Percentiles rank a stretch among this genome's conserved stretches.
phyloP scores from a whole-genome alignment of 1,139 yeast species.

The Pichia sp. region DNA sequence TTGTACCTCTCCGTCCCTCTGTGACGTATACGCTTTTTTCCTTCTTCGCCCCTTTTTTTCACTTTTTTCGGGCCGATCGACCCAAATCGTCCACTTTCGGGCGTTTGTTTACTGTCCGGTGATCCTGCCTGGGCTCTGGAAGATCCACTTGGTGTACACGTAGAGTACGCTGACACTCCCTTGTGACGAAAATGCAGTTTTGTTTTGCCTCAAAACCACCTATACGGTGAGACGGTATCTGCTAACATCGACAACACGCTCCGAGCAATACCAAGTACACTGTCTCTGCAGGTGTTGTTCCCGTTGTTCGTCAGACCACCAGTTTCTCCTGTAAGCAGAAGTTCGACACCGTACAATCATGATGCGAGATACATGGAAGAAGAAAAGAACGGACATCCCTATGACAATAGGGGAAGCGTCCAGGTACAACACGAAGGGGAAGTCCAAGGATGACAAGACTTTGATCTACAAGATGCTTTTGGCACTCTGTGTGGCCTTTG shows the following conservation, averaged over 20 bases:
- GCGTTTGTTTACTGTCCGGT: neutral
- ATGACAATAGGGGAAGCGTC: slow-evolving; percentile 5
- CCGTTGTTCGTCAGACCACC: neutral
- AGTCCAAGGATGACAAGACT: neutral
- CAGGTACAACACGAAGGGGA: neutral
- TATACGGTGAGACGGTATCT: neutral
- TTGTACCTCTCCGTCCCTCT: no score
- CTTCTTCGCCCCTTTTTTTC: no score
- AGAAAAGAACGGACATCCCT: slow-evolving; percentile 14
- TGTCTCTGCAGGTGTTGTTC: neutral
- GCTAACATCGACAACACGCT: neutral
- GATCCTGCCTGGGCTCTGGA: neutral
- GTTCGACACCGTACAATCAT: slow-evolving; percentile 1
- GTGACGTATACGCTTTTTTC: neutral
- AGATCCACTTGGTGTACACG: neutral
- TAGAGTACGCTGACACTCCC: neutral
- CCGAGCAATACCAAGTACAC: neutral
- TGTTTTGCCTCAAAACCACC: no score
- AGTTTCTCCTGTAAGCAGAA: neutral
- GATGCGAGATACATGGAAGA: slow-evolving; percentile 16
- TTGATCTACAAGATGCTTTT: slow-evolving; percentile 2
- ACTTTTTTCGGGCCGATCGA: neutral
- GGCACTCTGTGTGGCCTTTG: neutral
- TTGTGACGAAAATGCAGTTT: no score
- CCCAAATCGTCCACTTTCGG: neutral